phyloP scores from a whole-genome alignment of 2,329 filamentous ascomycete genomes.

The Diplodia sapinea region DNA sequence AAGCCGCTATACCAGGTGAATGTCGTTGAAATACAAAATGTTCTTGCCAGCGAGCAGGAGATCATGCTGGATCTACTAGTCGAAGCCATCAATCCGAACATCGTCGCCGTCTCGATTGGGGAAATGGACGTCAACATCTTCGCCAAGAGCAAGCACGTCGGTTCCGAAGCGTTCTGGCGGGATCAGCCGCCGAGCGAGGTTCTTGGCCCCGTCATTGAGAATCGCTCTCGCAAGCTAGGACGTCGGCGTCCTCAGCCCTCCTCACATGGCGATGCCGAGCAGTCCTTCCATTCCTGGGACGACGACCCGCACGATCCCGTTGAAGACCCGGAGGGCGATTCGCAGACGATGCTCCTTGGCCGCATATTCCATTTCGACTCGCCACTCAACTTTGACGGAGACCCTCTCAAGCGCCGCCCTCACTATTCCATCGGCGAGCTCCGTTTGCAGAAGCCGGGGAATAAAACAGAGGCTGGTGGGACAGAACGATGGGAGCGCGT shows the following conservation, averaged over 20 bases:
- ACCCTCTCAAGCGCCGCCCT: constrained; percentile 76
- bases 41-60: constrained; percentile 91
- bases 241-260: neutral
- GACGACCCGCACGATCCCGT: constrained; percentile 68
- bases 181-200: constrained; percentile 41
- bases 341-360: constrained; percentile 90
- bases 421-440: constrained; percentile 82
- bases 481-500: constrained; percentile 89
- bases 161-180: constrained; percentile 58
- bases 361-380: constrained; percentile 87
- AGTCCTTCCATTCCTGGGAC: constrained; percentile 40
- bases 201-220: constrained; percentile 19
- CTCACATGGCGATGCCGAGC: constrained; percentile 7
- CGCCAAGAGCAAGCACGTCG: constrained; percentile 88
- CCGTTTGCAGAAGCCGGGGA: constrained; percentile 81
- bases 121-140: constrained; percentile 92
- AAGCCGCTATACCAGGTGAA: constrained; percentile 82
- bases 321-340: constrained; percentile 64
- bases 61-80: constrained; percentile 93
- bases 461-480: constrained; percentile 81
- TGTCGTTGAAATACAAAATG: constrained; percentile 81
- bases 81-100: constrained; percentile 87
- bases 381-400: constrained; percentile 85
- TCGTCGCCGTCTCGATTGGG: constrained; percentile 83
- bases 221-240: neutral